These are phyloP conservation scores for Solanum medicagineum DNA, from an alignment of 257 asterid species.

Conservation along the genomic window DNA sequence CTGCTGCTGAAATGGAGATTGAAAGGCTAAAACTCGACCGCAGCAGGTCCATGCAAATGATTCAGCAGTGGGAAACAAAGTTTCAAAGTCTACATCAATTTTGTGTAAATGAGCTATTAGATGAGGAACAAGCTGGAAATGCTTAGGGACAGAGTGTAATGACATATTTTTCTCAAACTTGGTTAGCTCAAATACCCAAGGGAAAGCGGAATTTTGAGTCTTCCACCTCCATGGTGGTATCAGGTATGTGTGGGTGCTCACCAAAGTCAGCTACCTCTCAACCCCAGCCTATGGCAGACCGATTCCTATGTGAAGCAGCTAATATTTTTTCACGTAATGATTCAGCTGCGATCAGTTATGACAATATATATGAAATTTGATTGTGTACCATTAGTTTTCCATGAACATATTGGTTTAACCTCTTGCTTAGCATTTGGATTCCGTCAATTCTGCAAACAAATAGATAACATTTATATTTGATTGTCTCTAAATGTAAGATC, in stretches of 20 bases:
- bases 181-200: background rate
- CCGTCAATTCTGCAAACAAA: background rate
- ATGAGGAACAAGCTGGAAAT: conserved; percentile 22
- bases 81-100: conserved; percentile 46
- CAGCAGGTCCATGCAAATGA: conserved; percentile 43
- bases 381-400: background rate
- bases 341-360: background rate
- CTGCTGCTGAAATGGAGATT: conserved; percentile 63
- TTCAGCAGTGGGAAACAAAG: conserved; percentile 54
- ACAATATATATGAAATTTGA: background rate
- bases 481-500: background rate
- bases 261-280: background rate
- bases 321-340: background rate
- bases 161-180: background rate
- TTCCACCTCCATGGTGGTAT: background rate
- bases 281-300: background rate
- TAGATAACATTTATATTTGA: background rate
- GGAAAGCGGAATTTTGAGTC: background rate
- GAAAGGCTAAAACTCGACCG: conserved; percentile 51
- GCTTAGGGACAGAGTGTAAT: conserved; percentile 4
- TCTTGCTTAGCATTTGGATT: background rate
- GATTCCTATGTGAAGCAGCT: background rate
- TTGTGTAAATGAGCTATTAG: conserved; percentile 58
- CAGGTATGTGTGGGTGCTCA: background rate
- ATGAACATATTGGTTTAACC: background rate